A percentile compares a stretch with the other conserved stretches of the same genome.
phyloP scores from a whole-genome alignment of 306 rosid genomes.

The Lathyrus sativus region DNA sequence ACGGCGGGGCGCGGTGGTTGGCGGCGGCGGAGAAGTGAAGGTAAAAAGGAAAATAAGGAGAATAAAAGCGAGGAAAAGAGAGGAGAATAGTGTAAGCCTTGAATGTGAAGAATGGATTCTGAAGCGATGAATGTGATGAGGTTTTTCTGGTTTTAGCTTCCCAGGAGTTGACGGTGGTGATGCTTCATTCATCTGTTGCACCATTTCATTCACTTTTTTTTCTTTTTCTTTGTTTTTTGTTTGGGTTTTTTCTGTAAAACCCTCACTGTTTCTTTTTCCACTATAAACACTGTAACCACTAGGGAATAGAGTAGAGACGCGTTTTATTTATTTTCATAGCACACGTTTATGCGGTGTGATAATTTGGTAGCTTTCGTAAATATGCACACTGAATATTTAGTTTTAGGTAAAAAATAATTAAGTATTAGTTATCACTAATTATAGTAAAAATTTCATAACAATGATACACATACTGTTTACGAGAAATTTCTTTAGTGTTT shows the following conservation, averaged over 20 bases:
- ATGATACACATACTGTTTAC: too few species aligned
- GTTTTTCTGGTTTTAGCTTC: constrained; percentile 71
- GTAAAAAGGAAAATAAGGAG: constrained; percentile 40
- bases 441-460: too few species aligned
- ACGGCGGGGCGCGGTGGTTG: constrained; percentile 43
- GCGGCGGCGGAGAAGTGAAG: constrained; percentile 44
- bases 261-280: background rate
- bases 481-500: too few species aligned
- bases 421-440: too few species aligned
- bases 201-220: constrained; percentile 46
- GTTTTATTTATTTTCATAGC: background rate
- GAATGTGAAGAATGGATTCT: constrained; percentile 56
- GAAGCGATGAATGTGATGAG: constrained; percentile 60
- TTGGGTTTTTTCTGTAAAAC: background rate
- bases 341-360: background rate
- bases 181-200: constrained; percentile 61
- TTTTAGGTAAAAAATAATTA: too few species aligned
- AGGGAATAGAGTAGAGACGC: background rate
- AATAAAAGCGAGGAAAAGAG: constrained; percentile 57
- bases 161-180: constrained; percentile 81
- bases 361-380: background rate
- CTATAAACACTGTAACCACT: background rate
- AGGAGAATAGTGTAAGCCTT: constrained; percentile 59
- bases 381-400: too few species aligned
- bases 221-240: background rate